Evolutionary conservation across 2,329 filamentous ascomycete genomes (phyloP).

Genomic region (Ceratocystiopsis sp.): DNA sequence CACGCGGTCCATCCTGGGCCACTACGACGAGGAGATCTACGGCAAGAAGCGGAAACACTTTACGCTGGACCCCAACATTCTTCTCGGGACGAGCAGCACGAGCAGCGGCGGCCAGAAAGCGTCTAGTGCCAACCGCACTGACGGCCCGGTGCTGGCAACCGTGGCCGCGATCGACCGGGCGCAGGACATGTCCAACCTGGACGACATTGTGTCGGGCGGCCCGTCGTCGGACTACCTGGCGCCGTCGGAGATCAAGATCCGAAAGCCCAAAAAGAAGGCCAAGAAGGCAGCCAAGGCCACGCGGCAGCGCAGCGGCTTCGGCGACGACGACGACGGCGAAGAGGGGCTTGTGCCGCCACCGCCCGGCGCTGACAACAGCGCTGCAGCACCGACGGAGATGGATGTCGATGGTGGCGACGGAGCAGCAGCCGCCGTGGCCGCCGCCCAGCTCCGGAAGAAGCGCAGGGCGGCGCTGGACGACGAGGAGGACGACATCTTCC

Average conservation of each 20-base stretch:
- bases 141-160: no score
- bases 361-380: neutral
- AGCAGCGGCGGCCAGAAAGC: conserved; percentile 13
- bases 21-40: conserved; percentile 91
- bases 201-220: conserved; percentile 44
- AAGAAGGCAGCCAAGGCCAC: conserved; percentile 63
- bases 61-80: conserved; percentile 65
- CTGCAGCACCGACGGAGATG: neutral
- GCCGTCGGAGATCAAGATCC: conserved; percentile 72
- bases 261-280: conserved; percentile 81
- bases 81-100: conserved; percentile 44
- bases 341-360: no score
- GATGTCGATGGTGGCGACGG: conserved; percentile 20
- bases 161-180: conserved; percentile 33
- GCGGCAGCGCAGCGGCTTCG: conserved; percentile 39
- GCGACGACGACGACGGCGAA: conserved; percentile 42
- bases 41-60: conserved; percentile 83
- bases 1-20: conserved; percentile 54
- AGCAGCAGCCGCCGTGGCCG: conserved; percentile 6
- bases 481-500: conserved; percentile 40
- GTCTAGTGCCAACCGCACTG: no score
- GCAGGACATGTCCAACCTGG: conserved; percentile 54
- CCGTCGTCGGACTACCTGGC: conserved; percentile 79
- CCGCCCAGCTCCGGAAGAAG: conserved; percentile 34
- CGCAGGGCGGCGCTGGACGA: conserved; percentile 47